A percentile compares a stretch with the other conserved stretches of the same genome.
Conservation (phyloP, 495 filamentous ascomycete species). For the Halenospora varia region DNA sequence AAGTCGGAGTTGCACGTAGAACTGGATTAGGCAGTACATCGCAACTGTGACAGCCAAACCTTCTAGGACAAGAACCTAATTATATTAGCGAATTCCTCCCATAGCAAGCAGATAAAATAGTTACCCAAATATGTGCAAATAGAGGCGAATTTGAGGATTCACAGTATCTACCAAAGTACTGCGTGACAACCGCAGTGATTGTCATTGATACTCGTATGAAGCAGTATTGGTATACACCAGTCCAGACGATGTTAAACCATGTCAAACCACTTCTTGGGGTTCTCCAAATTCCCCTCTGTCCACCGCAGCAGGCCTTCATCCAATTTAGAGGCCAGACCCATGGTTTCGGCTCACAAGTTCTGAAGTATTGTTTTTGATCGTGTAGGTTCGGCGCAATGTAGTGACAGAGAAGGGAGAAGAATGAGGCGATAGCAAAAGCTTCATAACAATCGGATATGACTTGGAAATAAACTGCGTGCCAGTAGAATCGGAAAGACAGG, state of each 20-base stretch:
- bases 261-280: constrained; percentile 80
- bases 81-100: constrained; percentile 9
- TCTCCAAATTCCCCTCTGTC: constrained; percentile 62
- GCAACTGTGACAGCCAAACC: constrained; percentile 73
- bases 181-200: constrained; percentile 68
- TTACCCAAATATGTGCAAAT: constrained; percentile 82
- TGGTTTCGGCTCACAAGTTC: constrained; percentile 57
- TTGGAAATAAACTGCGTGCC: constrained; percentile 76
- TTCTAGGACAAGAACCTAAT: constrained; percentile 64
- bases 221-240: constrained; percentile 86
- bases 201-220: constrained; percentile 84
- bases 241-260: constrained; percentile 93
- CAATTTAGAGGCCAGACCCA: constrained; percentile 77
- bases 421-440: constrained; percentile 85
- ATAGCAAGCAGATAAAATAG: constrained; percentile 17
- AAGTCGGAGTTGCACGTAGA: constrained; percentile 71
- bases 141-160: constrained; percentile 70
- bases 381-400: constrained; percentile 79
- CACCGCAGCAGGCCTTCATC: constrained; percentile 65
- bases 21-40: constrained; percentile 91
- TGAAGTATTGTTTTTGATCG: constrained; percentile 85
- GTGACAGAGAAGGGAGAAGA: constrained; percentile 84
- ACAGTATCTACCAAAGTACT: constrained; percentile 69
- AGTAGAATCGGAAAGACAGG: constrained; percentile 73
- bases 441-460: constrained; percentile 86